Evolutionary conservation across 202 grass and related monocot species (phyloP), one percentile per base, ranked within the genome.

Genomic region (Schoenoplectus triqueter): DNA sequence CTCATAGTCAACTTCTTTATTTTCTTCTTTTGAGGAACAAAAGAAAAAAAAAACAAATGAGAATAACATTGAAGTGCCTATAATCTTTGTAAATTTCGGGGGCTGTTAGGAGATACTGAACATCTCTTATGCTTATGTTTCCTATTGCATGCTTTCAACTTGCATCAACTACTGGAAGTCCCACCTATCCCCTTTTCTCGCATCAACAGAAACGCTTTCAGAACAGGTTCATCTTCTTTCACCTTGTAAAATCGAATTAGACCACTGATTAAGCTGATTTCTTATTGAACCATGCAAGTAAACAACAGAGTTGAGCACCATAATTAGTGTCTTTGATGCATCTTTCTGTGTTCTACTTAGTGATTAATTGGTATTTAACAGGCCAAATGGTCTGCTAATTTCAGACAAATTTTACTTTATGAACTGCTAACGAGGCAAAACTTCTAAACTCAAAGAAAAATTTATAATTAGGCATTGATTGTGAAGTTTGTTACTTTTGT

Each of bases 121-220:
- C 88, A 89, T 95, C 95, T 89, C 95, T 98, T 21, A 98, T 94
- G 81, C 95, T 98, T 82, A 94, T 94, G 57, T 95, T 95, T 59
- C 95, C 93, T 74, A 91, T 85, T 76, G 85, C 91, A 73, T 84
- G 81, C 46, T 87, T 78, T 62, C 93, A 90, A 81, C 82, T 94
- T 64, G 64, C 88, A 84, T 95, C 87, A 59, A 95, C 92, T 42
- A 98, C 95, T 64, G 95, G 95, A 69, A 98, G 72, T 31, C 31
- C 95, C 95, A 44, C 93, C 93, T 46, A 98, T 76, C 14, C 95
- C 95, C 21, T 91, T 98, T 80, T 92, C 76, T 66, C 90, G 88
- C 95, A 98, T 98, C 40, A 95, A 56, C 81, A 94, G 90, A 78
- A 98, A 98, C 55, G 93, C 95, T 84, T 91, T 95, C 79, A 98